Evolutionary conservation across 2,329 filamentous ascomycete genomes (phyloP), one percentile per base, ranked within the genome.

Genomic region (Hypoxylon sp.): DNA sequence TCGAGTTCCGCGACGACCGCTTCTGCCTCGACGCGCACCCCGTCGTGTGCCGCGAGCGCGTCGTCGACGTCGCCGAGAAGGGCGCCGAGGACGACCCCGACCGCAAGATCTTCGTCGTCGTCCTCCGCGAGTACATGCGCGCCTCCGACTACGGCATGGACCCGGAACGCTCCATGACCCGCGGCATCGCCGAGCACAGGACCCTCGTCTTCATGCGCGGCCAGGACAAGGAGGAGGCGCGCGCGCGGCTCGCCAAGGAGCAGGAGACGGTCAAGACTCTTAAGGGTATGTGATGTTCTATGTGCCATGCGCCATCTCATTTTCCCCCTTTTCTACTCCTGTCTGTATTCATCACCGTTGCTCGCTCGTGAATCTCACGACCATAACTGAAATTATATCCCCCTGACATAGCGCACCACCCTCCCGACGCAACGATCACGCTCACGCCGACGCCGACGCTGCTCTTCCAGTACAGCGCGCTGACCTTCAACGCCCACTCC

Each of bases 401-500:
- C n/a, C n/a, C n/a, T n/a, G 57, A 37, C 23, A 10, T 13, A 78
- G 77, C 72, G 47, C 72, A 73, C 23, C 68, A 73, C 48, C 35
- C 68, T 0, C 72, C 78, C 6, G 70, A 71, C 13, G 73, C 76
- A 60, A 70, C 70, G 18, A 70, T 89, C 65, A 76, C 78, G 0
- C 76, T 97, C 20, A 83, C 77, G 0, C 91, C 92, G 0, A 87
- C 88, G 2, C 79, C 84, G 2, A 79, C 83, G 3, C 83, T 97
- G 3, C 85, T 99, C 50, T 97, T 96, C 77, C 87, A 93, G 56
- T 98, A 94, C 79, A 95, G 90, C 17, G 92, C 92, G 0, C 83
- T 99, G 27, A 94, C 90, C 2, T 93, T 92, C 79, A 99, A 99
- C 74, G 91, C 92, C 1, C 95, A 99, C 75, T 81, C 83, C 13